Conservation (phyloP, 495 filamentous ascomycete genomes). For the Oidiodendron maius region DNA sequence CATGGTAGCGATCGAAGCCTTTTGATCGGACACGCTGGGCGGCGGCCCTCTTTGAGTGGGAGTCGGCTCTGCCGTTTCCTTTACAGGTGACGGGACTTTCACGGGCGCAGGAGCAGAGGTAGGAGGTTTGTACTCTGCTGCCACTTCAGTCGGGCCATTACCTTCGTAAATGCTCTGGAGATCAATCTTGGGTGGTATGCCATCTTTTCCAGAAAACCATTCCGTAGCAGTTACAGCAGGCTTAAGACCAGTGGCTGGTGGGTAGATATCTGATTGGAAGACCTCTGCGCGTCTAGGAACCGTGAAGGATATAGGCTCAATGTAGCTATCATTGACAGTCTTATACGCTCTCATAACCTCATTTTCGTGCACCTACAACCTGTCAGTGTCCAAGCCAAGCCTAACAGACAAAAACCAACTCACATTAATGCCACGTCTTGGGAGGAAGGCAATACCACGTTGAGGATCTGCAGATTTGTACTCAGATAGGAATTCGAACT, state of each 20-base stretch:
- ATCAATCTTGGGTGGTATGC: slow-evolving; percentile 81
- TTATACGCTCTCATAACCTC: slow-evolving; percentile 95
- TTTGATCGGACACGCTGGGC: slow-evolving; percentile 73
- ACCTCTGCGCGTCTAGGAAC: slow-evolving; percentile 92
- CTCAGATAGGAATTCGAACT: slow-evolving; percentile 92
- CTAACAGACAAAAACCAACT: slow-evolving; percentile 20
- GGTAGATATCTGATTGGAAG: slow-evolving; percentile 97
- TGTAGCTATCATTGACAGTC: slow-evolving; percentile 88
- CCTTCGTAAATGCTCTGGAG: slow-evolving; percentile 89
- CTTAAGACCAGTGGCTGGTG: slow-evolving; percentile 69
- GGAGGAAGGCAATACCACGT: slow-evolving; percentile 89
- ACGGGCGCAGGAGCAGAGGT: slow-evolving; percentile 37
- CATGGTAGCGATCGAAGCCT: slow-evolving; percentile 73
- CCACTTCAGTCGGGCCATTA: slow-evolving; percentile 65
- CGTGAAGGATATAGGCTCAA: slow-evolving; percentile 96
- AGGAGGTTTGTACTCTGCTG: slow-evolving; percentile 62
- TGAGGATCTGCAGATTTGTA: slow-evolving; percentile 95
- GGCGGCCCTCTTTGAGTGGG: slow-evolving; percentile 46
- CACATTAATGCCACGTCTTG: slow-evolving; percentile 88
- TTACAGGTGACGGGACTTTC: slow-evolving; percentile 29
- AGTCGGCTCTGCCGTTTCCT: slow-evolving; percentile 36
- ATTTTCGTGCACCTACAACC: slow-evolving; percentile 73
- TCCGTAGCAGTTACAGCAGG: slow-evolving; percentile 73
- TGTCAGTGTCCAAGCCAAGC: slow-evolving; percentile 21
- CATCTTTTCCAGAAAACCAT: slow-evolving; percentile 82